Conservation (phyloP, 2,329 filamentous ascomycete species). For the Ceratocystis harringtonii region DNA sequence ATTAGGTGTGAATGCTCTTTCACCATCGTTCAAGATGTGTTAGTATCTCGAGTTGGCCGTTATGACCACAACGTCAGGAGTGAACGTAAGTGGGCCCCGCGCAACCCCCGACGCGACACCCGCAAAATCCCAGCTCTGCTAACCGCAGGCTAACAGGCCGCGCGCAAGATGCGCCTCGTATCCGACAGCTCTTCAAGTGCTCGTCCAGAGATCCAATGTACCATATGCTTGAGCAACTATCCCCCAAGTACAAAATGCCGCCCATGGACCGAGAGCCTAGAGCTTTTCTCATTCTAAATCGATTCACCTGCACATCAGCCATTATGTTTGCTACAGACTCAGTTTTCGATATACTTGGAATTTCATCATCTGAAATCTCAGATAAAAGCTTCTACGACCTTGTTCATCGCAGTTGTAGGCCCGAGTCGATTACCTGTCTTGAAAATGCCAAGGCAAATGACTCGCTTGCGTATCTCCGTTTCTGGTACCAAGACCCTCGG, state of each 20-base stretch:
- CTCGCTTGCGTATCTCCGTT: constrained; percentile 77
- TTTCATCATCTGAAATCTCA: constrained; percentile 52
- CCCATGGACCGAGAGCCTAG: constrained; percentile 58
- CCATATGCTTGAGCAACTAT: constrained; percentile 77
- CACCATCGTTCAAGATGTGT: constrained; percentile 73
- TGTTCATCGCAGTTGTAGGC: constrained; percentile 61
- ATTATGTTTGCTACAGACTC: constrained; percentile 79
- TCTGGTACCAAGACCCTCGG: constrained; percentile 63
- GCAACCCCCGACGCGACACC: background rate
- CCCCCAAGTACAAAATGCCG: constrained; percentile 57
- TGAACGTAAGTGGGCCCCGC: constrained; percentile 44
- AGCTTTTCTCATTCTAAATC: constrained; percentile 71
- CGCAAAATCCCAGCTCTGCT: background rate
- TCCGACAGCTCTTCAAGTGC: constrained; percentile 65
- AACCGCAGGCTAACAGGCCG: constrained; percentile 39
- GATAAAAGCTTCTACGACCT: constrained; percentile 78
- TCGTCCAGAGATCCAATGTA: constrained; percentile 73
- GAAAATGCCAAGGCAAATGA: constrained; percentile 82
- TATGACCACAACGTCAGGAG: constrained; percentile 56
- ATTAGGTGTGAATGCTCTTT: constrained; percentile 79
- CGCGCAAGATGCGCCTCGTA: constrained; percentile 60
- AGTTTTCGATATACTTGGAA: constrained; percentile 58
- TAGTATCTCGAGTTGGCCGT: constrained; percentile 71
- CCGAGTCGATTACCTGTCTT: constrained; percentile 61
- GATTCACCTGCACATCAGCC: constrained; percentile 67